Base-by-base conservation (phyloP, 1,284 basidiomycete genomes). In the Fomes fomentarius region DNA sequence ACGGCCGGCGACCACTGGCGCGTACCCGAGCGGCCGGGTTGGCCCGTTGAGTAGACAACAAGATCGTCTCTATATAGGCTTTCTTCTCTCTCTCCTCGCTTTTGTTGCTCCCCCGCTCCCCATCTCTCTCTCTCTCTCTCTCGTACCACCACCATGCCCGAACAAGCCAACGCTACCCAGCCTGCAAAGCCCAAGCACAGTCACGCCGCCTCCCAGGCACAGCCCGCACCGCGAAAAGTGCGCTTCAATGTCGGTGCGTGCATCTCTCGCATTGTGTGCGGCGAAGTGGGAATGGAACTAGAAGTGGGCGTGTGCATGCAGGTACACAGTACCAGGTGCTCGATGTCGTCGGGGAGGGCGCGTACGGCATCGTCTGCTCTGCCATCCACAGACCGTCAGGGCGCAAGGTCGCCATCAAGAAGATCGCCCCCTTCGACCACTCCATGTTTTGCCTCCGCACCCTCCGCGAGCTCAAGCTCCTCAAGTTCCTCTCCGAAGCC, bases 401-500 rank as follows among this genome's bases (percentile, higher is more conserved):
- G 56, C 83, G 67, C 47, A 69, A 69, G 56, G 68, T 91, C 54
- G 89, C 89, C 44, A 90, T 91, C 66, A 91, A 93, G 73, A 84
- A 86, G 59, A 94, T 94, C 70, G 87, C 87, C 0, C 93, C 92
- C 1, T 94, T 94, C 63, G 92, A 94, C 71, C 91, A 93, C 66
- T 84, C 88, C 51, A 92, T 94, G 91, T 93, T 93, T 73, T 91
- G 89, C 70, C 78, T 93, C 6, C 81, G 91, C 30, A 93, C 92
- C 15, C 81, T 93, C 15, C 82, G 92, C 50, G 92, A 94, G 74
- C 85, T 94, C 69, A 94, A 94, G 71, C 81, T 94, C 14, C 82
- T 94, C 45, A 94, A 94, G 69, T 95, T 94, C 76, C 82, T 97
- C 67, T 92, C 89, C 58, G 90, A 93, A 75, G 87, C 93, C 1